Percentiles rank a stretch among this genome's conserved stretches.
Evolutionary conservation across 345 rosid genomes (phyloP).

Genomic region (Pistacia atlantica): DNA sequence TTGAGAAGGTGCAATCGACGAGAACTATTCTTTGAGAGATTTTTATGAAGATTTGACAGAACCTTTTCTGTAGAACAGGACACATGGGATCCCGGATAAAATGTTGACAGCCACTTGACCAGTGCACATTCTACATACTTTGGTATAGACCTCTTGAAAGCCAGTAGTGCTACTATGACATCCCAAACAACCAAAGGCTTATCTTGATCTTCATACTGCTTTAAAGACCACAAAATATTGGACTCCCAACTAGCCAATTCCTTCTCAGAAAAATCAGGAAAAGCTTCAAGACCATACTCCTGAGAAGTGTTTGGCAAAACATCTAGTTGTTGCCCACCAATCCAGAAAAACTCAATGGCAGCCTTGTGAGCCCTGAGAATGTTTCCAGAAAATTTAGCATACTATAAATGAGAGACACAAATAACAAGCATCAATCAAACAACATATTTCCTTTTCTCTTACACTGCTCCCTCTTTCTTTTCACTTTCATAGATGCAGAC

Average conservation of each 20-base stretch:
- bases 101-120: constrained; percentile 66
- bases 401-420: constrained; percentile 3
- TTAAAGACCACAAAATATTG: constrained; percentile 70
- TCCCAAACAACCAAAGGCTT: constrained; percentile 88
- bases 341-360: constrained; percentile 86
- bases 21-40: constrained; percentile 50
- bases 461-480: neutral
- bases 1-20: constrained; percentile 81
- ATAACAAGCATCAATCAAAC: constrained; percentile 1
- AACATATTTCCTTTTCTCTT: neutral
- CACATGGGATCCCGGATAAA: constrained; percentile 42
- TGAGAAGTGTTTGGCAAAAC: constrained; percentile 31
- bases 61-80: constrained; percentile 45
- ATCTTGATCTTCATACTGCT: constrained; percentile 43
- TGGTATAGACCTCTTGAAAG: constrained; percentile 65
- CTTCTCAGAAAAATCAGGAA: constrained; percentile 47
- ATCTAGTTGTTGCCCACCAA: constrained; percentile 70
- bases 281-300: constrained; percentile 38
- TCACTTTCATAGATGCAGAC: neutral
- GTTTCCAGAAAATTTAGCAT: constrained; percentile 12
- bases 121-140: constrained; percentile 55
- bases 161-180: constrained; percentile 63
- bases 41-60: constrained; percentile 39
- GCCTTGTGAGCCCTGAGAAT: constrained; percentile 77
- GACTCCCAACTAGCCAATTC: constrained; percentile 68